Percentiles rank a stretch among this genome's conserved stretches.
Conservation (phyloP, 2,329 filamentous ascomycete genomes). For the Botrytis byssoidea region DNA sequence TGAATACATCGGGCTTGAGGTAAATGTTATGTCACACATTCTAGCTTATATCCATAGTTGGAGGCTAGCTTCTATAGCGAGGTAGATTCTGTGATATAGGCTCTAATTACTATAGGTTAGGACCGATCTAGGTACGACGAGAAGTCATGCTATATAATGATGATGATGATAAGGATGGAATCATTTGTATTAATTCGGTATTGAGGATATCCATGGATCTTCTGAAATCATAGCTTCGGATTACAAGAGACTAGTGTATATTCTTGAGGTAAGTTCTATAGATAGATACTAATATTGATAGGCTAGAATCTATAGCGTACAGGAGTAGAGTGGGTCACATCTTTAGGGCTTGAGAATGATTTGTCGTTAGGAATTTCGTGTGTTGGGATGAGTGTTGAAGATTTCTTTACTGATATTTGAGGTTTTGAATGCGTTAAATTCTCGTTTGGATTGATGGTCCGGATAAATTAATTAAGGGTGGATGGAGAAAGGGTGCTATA, state of each 20-base stretch:
- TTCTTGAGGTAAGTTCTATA: background rate
- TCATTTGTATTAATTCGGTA: background rate
- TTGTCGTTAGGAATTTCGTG: background rate
- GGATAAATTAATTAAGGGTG: too few relatives aligned
- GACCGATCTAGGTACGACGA: background rate
- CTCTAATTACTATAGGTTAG: background rate
- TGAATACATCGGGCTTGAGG: rapidly evolving
- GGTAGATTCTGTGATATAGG: too few relatives aligned
- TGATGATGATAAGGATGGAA: background rate
- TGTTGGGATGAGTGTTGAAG: background rate
- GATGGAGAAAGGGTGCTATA: background rate
- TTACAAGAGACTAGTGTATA: background rate
- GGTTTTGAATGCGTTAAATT: too few relatives aligned
- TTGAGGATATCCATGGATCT: background rate
- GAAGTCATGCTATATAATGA: background rate
- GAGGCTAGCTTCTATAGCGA: background rate
- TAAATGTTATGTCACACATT: background rate
- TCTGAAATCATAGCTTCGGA: background rate
- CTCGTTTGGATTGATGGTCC: too few relatives aligned
- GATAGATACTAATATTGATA: background rate
- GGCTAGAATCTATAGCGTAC: background rate
- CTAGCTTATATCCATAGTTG: background rate
- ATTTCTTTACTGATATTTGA: too few relatives aligned
- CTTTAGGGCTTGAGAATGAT: background rate
- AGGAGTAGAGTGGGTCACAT: background rate